Percentiles rank a stretch among this genome's conserved stretches.
Evolutionary conservation across 2,329 filamentous ascomycete genomes (phyloP).

Genomic region (Aaosphaeria arxii): DNA sequence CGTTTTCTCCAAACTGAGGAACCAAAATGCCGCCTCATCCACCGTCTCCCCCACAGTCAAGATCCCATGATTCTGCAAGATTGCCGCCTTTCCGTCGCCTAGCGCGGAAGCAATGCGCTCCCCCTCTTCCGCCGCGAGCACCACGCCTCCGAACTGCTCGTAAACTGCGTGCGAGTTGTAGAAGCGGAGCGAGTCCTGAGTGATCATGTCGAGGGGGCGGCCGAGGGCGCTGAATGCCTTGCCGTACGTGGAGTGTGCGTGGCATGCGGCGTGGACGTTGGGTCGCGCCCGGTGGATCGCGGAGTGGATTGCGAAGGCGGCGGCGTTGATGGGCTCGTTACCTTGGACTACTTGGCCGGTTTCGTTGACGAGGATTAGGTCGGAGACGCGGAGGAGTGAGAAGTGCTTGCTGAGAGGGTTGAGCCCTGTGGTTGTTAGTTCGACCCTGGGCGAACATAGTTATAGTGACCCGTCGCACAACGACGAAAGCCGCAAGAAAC

Average conservation of each 20-base stretch:
- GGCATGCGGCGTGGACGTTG: constrained; percentile 42
- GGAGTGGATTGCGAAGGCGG: constrained; percentile 47
- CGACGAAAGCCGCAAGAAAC: constrained; percentile 1
- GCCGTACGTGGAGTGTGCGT: constrained; percentile 46
- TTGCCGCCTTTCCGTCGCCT: constrained; percentile 33
- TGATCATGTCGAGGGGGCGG: constrained; percentile 46
- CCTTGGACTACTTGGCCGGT: constrained; percentile 40
- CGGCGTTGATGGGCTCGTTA: constrained; percentile 43
- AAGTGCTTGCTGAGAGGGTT: constrained; percentile 47
- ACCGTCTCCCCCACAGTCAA: constrained; percentile 38
- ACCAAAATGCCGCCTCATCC: constrained; percentile 48
- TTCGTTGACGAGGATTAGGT: constrained; percentile 45
- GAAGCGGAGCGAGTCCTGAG: constrained; percentile 46
- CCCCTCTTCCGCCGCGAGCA: constrained; percentile 43
- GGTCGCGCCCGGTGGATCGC: constrained; percentile 38
- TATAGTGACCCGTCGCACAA: neutral
- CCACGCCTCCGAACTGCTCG: constrained; percentile 40
- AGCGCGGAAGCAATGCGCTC: constrained; percentile 42
- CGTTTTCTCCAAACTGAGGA: constrained; percentile 44
- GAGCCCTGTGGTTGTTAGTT: constrained; percentile 24
- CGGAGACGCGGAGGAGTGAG: constrained; percentile 39
- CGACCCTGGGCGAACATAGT: no score
- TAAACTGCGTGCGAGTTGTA: constrained; percentile 41
- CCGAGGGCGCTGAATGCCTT: constrained; percentile 49
- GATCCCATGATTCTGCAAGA: constrained; percentile 40